Evolutionary conservation across 2,329 filamentous ascomycete species (phyloP).

Genomic region (Cryoendolithus antarcticus): DNA sequence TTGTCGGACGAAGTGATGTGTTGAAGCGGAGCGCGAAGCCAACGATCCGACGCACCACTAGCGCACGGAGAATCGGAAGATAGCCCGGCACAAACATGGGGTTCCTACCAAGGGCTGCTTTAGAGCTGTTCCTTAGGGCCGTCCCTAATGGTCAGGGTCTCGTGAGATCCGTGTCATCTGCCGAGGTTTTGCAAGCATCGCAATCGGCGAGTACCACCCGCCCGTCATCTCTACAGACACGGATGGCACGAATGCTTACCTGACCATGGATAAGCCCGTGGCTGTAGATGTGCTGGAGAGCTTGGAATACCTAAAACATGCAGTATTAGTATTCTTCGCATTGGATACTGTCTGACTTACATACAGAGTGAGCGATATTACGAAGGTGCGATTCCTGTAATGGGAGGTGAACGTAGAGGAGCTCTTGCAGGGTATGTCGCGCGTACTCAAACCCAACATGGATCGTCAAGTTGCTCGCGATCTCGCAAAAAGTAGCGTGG

Average conservation of each 20-base stretch:
- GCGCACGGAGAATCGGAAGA: too few species aligned
- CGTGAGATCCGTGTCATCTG: not conserved
- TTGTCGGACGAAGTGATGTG: too few species aligned
- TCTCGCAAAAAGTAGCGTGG: not conserved
- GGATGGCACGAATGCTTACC: not conserved
- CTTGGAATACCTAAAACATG: not conserved
- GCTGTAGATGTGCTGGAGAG: not conserved
- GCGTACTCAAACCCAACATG: too few species aligned
- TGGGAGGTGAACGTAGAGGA: not conserved
- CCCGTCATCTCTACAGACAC: not conserved
- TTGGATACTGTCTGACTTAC: not conserved
- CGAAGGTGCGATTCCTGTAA: not conserved
- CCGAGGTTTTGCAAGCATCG: not conserved
- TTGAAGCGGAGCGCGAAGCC: too few species aligned
- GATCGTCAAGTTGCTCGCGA: not conserved
- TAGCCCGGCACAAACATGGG: too few species aligned
- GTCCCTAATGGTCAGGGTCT: too few species aligned
- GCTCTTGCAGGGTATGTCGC: constrained; percentile 1
- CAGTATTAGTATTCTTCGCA: not conserved
- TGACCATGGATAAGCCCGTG: not conserved
- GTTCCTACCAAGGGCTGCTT: too few species aligned
- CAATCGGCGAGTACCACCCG: not conserved
- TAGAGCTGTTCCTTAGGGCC: too few species aligned
- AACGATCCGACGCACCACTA: too few species aligned
- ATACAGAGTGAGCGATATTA: not conserved